phyloP scores from a whole-genome alignment of 2,329 filamentous ascomycete genomes.

The Rhinocladiella similis region DNA sequence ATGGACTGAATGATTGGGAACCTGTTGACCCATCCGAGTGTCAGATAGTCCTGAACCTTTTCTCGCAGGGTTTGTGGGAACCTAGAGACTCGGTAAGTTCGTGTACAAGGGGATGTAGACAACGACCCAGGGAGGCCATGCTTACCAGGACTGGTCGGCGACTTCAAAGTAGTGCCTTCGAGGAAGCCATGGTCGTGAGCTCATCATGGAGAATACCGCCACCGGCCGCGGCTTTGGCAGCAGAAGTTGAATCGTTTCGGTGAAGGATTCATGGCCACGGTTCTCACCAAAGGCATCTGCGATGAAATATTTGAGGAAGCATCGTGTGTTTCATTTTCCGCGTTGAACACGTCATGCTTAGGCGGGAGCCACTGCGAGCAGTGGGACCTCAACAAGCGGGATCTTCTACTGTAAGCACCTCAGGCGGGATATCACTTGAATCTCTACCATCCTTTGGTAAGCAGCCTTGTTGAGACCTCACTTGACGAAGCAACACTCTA shows the following conservation, averaged over 20 bases:
- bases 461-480: too few species aligned
- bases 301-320: background rate
- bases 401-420: too few species aligned
- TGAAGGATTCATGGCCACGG: background rate
- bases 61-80: conserved; percentile 62
- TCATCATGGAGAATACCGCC: background rate
- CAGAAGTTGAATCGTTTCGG: background rate
- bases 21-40: conserved; percentile 61
- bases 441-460: too few species aligned
- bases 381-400: too few species aligned
- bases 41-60: conserved; percentile 63
- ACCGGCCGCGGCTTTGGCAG: background rate
- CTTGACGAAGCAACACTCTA: too few species aligned
- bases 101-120: background rate
- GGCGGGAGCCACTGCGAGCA: background rate
- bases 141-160: conserved; percentile 65
- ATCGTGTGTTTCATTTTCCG: background rate
- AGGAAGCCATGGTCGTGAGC: conserved; percentile 14
- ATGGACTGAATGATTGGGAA: conserved; percentile 58
- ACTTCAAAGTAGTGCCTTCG: conserved; percentile 63
- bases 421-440: too few species aligned
- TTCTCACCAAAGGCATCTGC: background rate
- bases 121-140: background rate
- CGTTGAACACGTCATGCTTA: background rate
- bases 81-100: conserved; percentile 42